phyloP scores from a whole-genome alignment of 2,329 filamentous ascomycete genomes.

The Chrysosporium keratinophilum region DNA sequence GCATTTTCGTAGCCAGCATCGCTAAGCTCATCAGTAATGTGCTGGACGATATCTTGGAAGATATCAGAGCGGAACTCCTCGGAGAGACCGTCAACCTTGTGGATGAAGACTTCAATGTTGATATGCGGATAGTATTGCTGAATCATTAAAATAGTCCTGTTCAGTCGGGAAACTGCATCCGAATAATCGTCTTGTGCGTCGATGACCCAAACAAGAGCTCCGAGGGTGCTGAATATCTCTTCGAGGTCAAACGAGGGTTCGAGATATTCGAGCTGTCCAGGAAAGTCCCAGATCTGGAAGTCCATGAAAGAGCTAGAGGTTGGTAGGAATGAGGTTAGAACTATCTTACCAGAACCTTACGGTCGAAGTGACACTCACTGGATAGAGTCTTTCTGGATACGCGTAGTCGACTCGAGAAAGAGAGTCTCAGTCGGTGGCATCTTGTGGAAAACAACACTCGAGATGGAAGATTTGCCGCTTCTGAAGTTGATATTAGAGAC shows the following conservation, averaged over 20 bases:
- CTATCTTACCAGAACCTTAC: not conserved
- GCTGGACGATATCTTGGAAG: conserved; percentile 90
- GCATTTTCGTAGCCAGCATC: conserved; percentile 90
- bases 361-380: conserved; percentile 52
- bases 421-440: conserved; percentile 90
- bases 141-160: conserved; percentile 78
- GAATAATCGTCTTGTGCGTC: conserved; percentile 97
- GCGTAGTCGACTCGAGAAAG: conserved; percentile 87
- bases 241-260: conserved; percentile 84
- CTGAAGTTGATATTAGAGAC: conserved; percentile 41
- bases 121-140: conserved; percentile 84
- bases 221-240: conserved; percentile 86
- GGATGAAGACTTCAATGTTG: conserved; percentile 96
- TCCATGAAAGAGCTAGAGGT: conserved; percentile 91
- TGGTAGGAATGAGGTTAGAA: not conserved
- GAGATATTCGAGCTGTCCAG: conserved; percentile 86
- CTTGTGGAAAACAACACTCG: conserved; percentile 98
- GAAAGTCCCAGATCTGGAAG: conserved; percentile 97
- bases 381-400: conserved; percentile 90
- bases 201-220: conserved; percentile 95
- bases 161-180: conserved; percentile 76
- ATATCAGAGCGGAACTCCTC: conserved; percentile 96
- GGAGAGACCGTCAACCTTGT: conserved; percentile 95
- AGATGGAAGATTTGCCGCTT: conserved; percentile 96
- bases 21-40: conserved; percentile 89